phyloP scores from a whole-genome alignment of 2,329 filamentous ascomycete genomes.

The Thielaviopsis populi region DNA sequence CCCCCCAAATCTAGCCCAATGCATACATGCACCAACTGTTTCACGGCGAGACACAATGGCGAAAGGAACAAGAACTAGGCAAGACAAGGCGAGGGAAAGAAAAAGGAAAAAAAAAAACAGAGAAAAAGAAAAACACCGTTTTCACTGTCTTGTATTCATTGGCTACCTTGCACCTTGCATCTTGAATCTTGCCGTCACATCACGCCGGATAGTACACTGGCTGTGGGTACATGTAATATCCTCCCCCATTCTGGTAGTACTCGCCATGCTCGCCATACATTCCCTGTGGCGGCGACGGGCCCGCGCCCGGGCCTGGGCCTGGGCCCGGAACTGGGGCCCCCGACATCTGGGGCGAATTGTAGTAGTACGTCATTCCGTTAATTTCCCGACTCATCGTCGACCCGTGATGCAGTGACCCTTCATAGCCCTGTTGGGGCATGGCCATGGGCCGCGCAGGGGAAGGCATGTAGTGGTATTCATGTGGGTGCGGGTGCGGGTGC shows the following conservation, averaged over 20 bases:
- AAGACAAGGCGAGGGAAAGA: not conserved
- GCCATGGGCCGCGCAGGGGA: conserved; percentile 25
- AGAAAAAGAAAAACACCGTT: not conserved
- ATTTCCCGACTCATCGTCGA: conserved; percentile 59
- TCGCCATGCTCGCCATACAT: not conserved
- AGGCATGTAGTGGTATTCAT: conserved; percentile 17
- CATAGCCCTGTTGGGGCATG: not conserved
- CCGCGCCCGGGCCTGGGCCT: too few relatives aligned
- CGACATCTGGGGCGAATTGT: conserved; percentile 24
- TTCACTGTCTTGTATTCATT: conserved; percentile 13
- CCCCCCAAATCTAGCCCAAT: too few relatives aligned
- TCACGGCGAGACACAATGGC: not conserved
- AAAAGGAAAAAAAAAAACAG: not conserved
- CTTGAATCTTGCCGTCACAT: not conserved
- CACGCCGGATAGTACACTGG: not conserved
- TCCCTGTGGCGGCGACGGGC: not conserved
- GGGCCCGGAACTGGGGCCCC: not conserved
- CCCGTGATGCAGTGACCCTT: not conserved
- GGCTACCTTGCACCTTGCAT: not conserved
- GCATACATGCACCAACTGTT: not conserved
- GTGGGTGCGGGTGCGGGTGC: conserved; percentile 27
- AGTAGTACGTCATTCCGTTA: conserved; percentile 95
- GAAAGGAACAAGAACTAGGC: not conserved
- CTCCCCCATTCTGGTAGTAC: conserved; percentile 2
- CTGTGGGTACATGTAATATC: conserved; percentile 2